phyloP scores from a whole-genome alignment of 495 filamentous ascomycete species.

The Bathelium albidoporum region DNA sequence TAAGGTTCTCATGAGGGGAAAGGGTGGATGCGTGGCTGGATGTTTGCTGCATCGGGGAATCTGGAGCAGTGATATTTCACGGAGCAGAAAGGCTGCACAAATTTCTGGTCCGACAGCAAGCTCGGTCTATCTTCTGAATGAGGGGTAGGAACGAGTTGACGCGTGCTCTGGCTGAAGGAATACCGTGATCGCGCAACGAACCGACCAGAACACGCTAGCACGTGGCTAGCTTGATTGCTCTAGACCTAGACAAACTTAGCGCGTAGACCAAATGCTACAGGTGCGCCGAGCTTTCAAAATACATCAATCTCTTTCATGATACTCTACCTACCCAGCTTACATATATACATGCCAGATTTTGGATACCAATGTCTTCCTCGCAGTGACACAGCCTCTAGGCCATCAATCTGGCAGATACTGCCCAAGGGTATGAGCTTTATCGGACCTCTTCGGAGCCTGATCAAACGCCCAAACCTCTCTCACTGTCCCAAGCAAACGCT shows the following conservation, averaged over 20 bases:
- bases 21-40: background rate
- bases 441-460: background rate
- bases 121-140: background rate
- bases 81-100: background rate
- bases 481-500: background rate
- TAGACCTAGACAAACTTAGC: too few species aligned
- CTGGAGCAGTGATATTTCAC: background rate
- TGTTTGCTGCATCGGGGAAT: conserved; percentile 3
- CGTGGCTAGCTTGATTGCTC: too few species aligned
- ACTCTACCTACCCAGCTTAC: background rate
- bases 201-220: background rate
- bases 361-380: too few species aligned
- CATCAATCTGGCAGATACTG: background rate
- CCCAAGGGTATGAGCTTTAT: background rate
- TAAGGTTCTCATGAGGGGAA: background rate
- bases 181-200: background rate
- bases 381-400: background rate
- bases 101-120: background rate
- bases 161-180: too few species aligned
- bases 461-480: background rate
- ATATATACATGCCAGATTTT: background rate
- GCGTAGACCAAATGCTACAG: too few species aligned
- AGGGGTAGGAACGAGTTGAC: too few species aligned
- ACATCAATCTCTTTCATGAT: background rate
- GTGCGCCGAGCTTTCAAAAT: too few species aligned